Evolutionary conservation across 2,329 filamentous ascomycete species (phyloP).

Genomic region (Monosporascus sp.): DNA sequence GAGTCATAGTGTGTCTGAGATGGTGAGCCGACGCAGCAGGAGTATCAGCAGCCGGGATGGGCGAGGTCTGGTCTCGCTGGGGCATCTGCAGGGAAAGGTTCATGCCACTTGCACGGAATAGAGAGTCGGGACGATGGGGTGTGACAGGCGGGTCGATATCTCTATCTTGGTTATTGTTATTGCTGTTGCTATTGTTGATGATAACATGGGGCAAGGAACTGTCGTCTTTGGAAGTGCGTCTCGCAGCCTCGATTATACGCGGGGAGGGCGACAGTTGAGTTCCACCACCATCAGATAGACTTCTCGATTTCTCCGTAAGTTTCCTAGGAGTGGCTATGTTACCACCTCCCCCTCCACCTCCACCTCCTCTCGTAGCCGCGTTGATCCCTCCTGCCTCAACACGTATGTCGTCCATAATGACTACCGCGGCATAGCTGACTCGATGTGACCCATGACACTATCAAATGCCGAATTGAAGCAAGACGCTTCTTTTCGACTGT

Average conservation of each 20-base stretch:
- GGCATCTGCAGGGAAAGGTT: conserved; percentile 65
- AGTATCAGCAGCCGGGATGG: conserved; percentile 23
- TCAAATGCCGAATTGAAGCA: too few species aligned
- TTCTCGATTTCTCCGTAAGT: conserved; percentile 47
- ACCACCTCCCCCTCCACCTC: conserved; percentile 7
- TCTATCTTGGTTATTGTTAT: conserved; percentile 21
- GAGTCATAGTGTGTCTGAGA: conserved; percentile 12
- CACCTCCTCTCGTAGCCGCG: not conserved
- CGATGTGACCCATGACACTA: not conserved
- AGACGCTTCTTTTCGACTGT: too few species aligned
- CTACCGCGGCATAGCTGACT: conserved; percentile 18
- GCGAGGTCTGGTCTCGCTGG: conserved; percentile 39
- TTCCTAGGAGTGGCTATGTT: conserved; percentile 1
- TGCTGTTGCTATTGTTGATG: conserved; percentile 25
- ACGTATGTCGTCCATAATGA: conserved; percentile 18
- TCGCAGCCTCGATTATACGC: conserved; percentile 47
- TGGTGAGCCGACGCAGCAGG: conserved; percentile 3
- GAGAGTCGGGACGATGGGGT: conserved; percentile 62
- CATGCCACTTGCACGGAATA: conserved; percentile 41
- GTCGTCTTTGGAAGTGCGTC: conserved; percentile 61
- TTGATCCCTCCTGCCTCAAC: conserved; percentile 1
- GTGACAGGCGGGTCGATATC: conserved; percentile 51
- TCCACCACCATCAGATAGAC: conserved; percentile 58
- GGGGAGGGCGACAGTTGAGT: conserved; percentile 57
- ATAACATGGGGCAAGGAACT: conserved; percentile 42